Evolutionary conservation across 2,329 filamentous ascomycete species (phyloP).

Genomic region (Dothiorella sarmentorum): DNA sequence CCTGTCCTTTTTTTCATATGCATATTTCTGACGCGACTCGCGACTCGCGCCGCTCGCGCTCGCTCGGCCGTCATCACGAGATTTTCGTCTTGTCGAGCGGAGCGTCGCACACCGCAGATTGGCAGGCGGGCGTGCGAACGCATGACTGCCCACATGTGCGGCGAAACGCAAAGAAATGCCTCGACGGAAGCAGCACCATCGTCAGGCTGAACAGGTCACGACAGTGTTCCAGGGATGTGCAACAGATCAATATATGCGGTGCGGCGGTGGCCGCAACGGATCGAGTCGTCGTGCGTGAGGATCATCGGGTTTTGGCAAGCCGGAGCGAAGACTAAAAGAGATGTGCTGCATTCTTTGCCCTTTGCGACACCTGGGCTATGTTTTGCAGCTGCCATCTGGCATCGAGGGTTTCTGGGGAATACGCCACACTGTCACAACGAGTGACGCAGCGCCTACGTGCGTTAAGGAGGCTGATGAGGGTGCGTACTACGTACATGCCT

Average conservation of each 20-base stretch:
- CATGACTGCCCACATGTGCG: conserved; percentile 3
- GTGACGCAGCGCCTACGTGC: not conserved
- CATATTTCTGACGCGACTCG: not conserved
- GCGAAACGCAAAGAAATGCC: not conserved
- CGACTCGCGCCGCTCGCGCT: not conserved
- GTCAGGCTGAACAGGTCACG: not conserved
- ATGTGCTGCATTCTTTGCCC: not conserved
- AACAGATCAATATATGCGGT: conserved; percentile 14
- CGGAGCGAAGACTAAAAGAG: not conserved
- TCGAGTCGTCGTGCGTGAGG: conserved; percentile 6
- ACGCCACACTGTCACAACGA: conserved; percentile 9
- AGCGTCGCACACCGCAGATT: conserved; percentile 3
- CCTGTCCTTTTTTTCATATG: not conserved
- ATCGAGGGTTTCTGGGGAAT: not conserved
- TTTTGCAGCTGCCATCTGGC: not conserved
- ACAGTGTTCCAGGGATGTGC: not conserved
- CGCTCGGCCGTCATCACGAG: not conserved
- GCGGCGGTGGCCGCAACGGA: conserved; percentile 3
- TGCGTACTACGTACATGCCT: not conserved
- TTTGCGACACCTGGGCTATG: not conserved
- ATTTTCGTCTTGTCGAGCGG: not conserved
- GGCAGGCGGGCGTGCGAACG: conserved; percentile 1
- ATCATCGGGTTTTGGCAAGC: not conserved
- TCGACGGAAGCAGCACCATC: not conserved
- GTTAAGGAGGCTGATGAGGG: not conserved